A percentile compares a stretch with the other conserved stretches of the same genome.
Conservation (phyloP, 345 rosid species). For the Streptanthus diversifolius region DNA sequence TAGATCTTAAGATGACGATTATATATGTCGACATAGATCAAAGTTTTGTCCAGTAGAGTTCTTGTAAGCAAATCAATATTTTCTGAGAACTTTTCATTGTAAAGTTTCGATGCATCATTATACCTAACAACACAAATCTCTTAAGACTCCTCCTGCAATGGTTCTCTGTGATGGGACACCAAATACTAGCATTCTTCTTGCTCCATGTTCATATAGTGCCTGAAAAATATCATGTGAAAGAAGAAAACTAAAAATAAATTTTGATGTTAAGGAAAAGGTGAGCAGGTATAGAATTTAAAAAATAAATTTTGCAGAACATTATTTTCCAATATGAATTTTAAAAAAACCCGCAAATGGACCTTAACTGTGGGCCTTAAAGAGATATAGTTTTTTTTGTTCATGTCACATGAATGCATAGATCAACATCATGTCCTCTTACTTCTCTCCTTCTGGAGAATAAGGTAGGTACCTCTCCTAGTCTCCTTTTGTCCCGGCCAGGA, state of each 20-base stretch:
- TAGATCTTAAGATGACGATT: conserved; percentile 24
- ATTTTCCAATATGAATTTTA: too few relatives aligned
- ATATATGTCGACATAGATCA: conserved; percentile 41
- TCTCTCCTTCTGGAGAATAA: too few relatives aligned
- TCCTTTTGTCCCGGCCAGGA: too few relatives aligned
- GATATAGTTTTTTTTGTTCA: too few relatives aligned
- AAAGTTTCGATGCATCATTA: conserved; percentile 45
- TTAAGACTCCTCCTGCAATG: conserved; percentile 37
- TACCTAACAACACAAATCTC: conserved; percentile 38
- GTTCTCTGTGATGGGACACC: conserved; percentile 58
- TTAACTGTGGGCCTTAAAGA: too few relatives aligned
- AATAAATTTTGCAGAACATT: too few relatives aligned
- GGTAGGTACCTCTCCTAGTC: too few relatives aligned
- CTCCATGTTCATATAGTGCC: conserved; percentile 50
- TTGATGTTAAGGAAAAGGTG: neutral
- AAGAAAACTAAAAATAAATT: neutral
- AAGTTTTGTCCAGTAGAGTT: conserved; percentile 17
- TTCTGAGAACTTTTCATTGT: conserved; percentile 44
- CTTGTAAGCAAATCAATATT: conserved; percentile 24
- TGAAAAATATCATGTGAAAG: neutral
- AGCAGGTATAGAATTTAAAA: too few relatives aligned
- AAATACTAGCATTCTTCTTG: conserved; percentile 43
- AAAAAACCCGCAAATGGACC: too few relatives aligned
- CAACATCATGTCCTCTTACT: too few relatives aligned
- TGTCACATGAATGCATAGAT: too few relatives aligned